phyloP scores from a whole-genome alignment of 1,284 basidiomycete species.

The Ustilago hordei region DNA sequence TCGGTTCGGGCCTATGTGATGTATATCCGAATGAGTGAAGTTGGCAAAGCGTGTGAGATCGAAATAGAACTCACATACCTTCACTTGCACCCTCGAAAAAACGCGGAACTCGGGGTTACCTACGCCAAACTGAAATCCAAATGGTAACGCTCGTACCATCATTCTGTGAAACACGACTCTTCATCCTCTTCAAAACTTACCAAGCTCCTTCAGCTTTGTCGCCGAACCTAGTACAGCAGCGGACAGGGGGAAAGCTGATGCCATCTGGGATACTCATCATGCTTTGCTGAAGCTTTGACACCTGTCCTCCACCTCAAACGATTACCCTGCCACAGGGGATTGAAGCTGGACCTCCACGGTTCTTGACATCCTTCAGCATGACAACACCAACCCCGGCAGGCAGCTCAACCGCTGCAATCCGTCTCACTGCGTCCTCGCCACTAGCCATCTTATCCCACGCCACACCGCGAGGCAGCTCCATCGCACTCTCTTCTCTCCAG shows the following conservation, averaged over 20 bases:
- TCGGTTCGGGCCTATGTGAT: too few species aligned
- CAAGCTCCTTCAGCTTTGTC: not conserved
- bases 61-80: too few species aligned
- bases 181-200: not conserved
- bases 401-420: constrained; percentile 28
- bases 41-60: too few species aligned
- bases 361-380: constrained; percentile 11
- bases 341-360: not conserved
- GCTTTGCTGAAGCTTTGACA: not conserved
- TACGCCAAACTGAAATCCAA: not conserved
- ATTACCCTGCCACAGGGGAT: not conserved
- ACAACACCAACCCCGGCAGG: constrained; percentile 37
- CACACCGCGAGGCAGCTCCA: constrained; percentile 30
- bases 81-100: not conserved
- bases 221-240: too few species aligned
- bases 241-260: too few species aligned
- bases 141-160: not conserved
- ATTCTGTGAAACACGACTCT: not conserved
- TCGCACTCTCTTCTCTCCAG: constrained; percentile 36
- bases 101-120: constrained; percentile 7
- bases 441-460: constrained; percentile 37
- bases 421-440: constrained; percentile 36
- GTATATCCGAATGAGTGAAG: too few species aligned
- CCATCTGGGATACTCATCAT: not conserved
- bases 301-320: not conserved